Conservation (phyloP, 495 filamentous ascomycete species). For the Lasiosphaeria ovina region DNA sequence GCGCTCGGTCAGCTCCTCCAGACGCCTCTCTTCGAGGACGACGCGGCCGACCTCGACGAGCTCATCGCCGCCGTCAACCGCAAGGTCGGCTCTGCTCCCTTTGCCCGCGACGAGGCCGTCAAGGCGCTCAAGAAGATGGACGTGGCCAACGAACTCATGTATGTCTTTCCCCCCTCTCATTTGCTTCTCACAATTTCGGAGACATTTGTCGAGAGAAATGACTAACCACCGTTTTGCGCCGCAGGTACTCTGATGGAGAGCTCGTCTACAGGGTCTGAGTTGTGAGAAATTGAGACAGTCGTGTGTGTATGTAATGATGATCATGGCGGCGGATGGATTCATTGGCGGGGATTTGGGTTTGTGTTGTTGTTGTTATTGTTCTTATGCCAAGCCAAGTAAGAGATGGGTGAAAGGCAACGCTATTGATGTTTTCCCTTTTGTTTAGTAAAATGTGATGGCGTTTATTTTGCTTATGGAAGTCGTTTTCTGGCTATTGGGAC, state of each 20-base stretch:
- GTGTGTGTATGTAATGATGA: too few relatives aligned
- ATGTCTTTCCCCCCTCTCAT: slow-evolving; percentile 40
- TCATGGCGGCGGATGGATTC: too few relatives aligned
- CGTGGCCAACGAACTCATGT: slow-evolving; percentile 89
- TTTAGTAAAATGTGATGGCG: too few relatives aligned
- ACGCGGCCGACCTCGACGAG: slow-evolving; percentile 70
- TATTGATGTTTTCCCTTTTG: too few relatives aligned
- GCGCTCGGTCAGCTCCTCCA: slow-evolving; percentile 78
- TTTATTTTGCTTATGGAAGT: too few relatives aligned
- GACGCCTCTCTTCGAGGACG: slow-evolving; percentile 73
- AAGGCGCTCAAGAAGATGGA: slow-evolving; percentile 77
- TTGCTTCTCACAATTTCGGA: slow-evolving; percentile 17
- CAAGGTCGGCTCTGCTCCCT: slow-evolving; percentile 56
- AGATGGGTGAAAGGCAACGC: too few relatives aligned
- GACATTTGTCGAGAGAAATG: slow-evolving; percentile 13
- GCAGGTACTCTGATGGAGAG: slow-evolving; percentile 46
- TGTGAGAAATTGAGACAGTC: too few relatives aligned
- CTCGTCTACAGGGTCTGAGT: slow-evolving; percentile 46
- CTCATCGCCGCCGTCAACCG: slow-evolving; percentile 79
- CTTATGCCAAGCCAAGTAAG: too few relatives aligned
- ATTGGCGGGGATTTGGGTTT: too few relatives aligned
- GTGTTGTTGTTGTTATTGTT: too few relatives aligned
- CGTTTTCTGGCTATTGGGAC: too few relatives aligned
- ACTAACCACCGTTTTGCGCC: too few relatives aligned
- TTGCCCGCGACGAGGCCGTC: slow-evolving; percentile 69